Evolutionary conservation across 2,329 filamentous ascomycete species (phyloP).

Genomic region (Coniochaeta hoffmannii): DNA sequence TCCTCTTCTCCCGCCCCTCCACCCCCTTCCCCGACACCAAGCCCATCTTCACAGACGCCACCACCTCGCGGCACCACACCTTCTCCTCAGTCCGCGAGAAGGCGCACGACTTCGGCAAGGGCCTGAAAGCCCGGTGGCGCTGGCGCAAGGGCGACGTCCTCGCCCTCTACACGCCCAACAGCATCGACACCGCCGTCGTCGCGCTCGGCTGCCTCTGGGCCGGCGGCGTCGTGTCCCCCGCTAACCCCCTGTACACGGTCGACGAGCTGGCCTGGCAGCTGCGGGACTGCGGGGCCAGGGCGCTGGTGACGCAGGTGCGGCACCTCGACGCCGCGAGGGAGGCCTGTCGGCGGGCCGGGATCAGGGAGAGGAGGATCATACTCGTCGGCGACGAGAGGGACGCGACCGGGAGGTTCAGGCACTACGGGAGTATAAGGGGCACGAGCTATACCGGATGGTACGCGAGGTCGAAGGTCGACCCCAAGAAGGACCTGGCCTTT

Average conservation of each 20-base stretch:
- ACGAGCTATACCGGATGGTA: slow-evolving; percentile 51
- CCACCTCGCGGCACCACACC: slow-evolving; percentile 62
- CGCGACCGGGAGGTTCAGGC: slow-evolving; percentile 50
- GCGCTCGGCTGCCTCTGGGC: slow-evolving; percentile 79
- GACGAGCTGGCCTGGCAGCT: slow-evolving; percentile 82
- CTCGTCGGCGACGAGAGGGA: slow-evolving; percentile 66
- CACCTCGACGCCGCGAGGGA: slow-evolving; percentile 57
- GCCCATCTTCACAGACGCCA: slow-evolving; percentile 71
- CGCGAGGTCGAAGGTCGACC: slow-evolving; percentile 51
- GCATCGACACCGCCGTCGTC: slow-evolving; percentile 70
- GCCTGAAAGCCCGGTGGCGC: slow-evolving; percentile 63
- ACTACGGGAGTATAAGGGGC: slow-evolving; percentile 66
- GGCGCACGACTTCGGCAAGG: slow-evolving; percentile 71
- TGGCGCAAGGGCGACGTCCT: slow-evolving; percentile 83
- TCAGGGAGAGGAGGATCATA: slow-evolving; percentile 65
- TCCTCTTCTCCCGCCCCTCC: slow-evolving; percentile 65
- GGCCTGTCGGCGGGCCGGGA: slow-evolving; percentile 62
- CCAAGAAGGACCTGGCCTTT: slow-evolving; percentile 70
- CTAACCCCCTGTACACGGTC: slow-evolving; percentile 79
- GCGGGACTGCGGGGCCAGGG: slow-evolving; percentile 67
- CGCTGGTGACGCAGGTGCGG: slow-evolving; percentile 64
- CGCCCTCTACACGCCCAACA: slow-evolving; percentile 76
- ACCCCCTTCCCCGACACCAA: slow-evolving; percentile 64
- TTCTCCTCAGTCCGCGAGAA: slow-evolving; percentile 58
- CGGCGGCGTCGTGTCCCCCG: slow-evolving; percentile 74